These are phyloP conservation scores for Cenchrus fungigraminus DNA, from an alignment of 176 grass and related monocot genomes.

Conservation along the genomic window DNA sequence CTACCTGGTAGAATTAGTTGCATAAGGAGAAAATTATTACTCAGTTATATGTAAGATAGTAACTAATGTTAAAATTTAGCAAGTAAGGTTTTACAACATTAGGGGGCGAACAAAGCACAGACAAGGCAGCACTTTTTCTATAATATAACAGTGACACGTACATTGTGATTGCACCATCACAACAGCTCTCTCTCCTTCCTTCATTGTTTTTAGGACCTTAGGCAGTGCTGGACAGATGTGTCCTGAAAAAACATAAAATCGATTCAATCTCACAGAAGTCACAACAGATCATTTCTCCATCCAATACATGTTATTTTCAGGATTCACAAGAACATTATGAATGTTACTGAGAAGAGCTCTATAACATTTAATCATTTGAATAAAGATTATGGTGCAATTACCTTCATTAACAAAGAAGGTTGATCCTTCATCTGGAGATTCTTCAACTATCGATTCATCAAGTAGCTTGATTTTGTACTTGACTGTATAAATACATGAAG, in stretches of 20 bases:
- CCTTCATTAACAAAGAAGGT: conserved; percentile 50
- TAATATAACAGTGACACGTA: conserved; percentile 16
- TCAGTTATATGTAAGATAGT: not conserved
- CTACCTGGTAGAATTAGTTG: not conserved
- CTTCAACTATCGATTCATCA: conserved; percentile 45
- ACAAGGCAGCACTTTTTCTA: not conserved
- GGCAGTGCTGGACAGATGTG: conserved; percentile 33
- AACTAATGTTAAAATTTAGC: not conserved
- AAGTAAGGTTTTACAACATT: not conserved
- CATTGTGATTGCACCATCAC: conserved; percentile 50
- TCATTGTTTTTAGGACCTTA: conserved; percentile 51
- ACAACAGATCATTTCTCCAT: too few species aligned
- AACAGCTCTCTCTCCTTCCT: conserved; percentile 41
- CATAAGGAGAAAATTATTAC: not conserved
- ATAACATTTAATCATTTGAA: not conserved
- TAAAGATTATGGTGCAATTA: not conserved
- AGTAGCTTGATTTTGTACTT: conserved; percentile 45
- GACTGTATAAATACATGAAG: conserved; percentile 21
- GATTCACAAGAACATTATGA: not conserved
- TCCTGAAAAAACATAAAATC: conserved; percentile 30
- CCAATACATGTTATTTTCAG: too few species aligned
- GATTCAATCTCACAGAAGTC: not conserved
- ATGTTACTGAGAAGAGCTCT: not conserved
- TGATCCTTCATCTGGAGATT: conserved; percentile 48
- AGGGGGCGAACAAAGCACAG: not conserved